A percentile compares a stretch with the other conserved stretches of the same genome.
Evolutionary conservation across 2,329 filamentous ascomycete genomes (phyloP).

Genomic region (Pseudopithomyces chartarum): DNA sequence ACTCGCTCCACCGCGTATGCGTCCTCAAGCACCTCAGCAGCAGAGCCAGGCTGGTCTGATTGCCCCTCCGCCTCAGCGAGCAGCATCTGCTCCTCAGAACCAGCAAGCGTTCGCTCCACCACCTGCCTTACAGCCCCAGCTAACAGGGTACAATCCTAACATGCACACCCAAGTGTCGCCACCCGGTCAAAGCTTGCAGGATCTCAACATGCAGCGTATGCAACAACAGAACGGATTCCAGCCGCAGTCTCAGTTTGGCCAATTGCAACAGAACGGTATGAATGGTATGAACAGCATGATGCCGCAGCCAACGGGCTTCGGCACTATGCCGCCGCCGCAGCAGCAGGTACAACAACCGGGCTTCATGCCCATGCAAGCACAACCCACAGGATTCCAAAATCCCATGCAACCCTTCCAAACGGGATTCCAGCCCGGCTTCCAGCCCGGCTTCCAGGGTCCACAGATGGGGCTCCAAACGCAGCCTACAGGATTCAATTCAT

Average conservation of each 20-base stretch:
- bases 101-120: conserved; percentile 70
- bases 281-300: conserved; percentile 45
- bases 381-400: conserved; percentile 36
- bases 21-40: conserved; percentile 73
- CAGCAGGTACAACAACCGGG: conserved; percentile 53
- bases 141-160: conserved; percentile 70
- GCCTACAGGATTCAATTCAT: conserved; percentile 46
- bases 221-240: conserved; percentile 49
- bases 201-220: conserved; percentile 57
- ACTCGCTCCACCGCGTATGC: conserved; percentile 60
- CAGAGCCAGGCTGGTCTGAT: conserved; percentile 66
- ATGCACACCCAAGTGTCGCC: conserved; percentile 69
- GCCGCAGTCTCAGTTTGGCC: conserved; percentile 35
- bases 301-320: conserved; percentile 46
- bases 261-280: conserved; percentile 43
- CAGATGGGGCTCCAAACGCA: conserved; percentile 48
- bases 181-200: conserved; percentile 76
- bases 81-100: conserved; percentile 86
- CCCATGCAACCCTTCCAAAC: conserved; percentile 26
- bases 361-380: conserved; percentile 57
- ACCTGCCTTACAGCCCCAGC: conserved; percentile 79
- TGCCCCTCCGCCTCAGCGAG: conserved; percentile 77
- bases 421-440: conserved; percentile 52
- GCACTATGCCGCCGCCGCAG: conserved; percentile 38
- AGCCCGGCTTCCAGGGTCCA: conserved; percentile 59